Evolutionary conservation across 257 asterid species (phyloP), one percentile per base, ranked within the genome.

Genomic region (Solanum paucissectum): DNA sequence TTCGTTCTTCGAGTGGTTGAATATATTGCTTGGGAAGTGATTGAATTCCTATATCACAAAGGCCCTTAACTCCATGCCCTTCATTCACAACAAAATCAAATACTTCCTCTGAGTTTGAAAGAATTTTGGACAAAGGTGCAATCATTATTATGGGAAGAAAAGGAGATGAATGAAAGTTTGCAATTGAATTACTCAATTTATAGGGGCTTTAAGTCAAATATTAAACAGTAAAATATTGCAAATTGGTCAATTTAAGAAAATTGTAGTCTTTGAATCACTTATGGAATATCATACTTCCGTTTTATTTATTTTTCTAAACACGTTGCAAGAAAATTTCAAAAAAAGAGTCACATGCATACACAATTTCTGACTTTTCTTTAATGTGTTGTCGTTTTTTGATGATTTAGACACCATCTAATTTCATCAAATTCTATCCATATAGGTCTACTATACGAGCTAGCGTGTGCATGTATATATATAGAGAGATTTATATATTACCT

Each of bases 41-140:
- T 10, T 86, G 10, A 2, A 90, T 79, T 12, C 89, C 90, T 21
- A 87, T 32, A 29, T 90, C 88, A 1, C 85, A 69, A 0, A 88
- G 87, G 68, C 92, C 92, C 52, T 90, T 90, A 4, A 88, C 92
- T 52, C 89, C 92, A 76, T 88, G 34, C 6, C 92, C 90, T 55
- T 79, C 27, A 21, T 88, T 34, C 7, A 90, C 87, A 7, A 89
- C 69, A 44, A 90, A 90, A 37, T 36, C 44, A 3, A 82, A 73
- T 2, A 90, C 85, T 13, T 88, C 3, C 58, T 32, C 12, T 0
- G 72, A 52, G 42, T 82, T n/a, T 5, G 44, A 60, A 32, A 33
- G 29, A 55, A 44, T n/a, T 49, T 84, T 23, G 18, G 79, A 37
- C 20, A 44, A 44, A 44, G 52, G 14, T 44, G 52, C 52, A 44